phyloP scores from a whole-genome alignment of 2,329 filamentous ascomycete species.

The Dothistroma pini region DNA sequence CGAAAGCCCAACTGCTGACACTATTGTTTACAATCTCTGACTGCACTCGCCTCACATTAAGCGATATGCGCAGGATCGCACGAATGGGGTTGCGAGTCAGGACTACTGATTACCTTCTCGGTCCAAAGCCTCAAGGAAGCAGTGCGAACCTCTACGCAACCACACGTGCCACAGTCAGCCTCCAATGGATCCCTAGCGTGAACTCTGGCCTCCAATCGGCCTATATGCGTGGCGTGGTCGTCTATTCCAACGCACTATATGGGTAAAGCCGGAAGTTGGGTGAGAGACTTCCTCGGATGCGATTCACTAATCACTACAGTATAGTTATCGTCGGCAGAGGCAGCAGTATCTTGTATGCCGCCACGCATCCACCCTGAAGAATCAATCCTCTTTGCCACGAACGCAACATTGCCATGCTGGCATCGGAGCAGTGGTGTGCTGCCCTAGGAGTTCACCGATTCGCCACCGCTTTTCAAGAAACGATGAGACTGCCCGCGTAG shows the following conservation, averaged over 20 bases:
- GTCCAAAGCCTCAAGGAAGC: background rate
- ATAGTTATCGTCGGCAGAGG: background rate
- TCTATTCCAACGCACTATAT: too few relatives aligned
- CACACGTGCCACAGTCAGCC: background rate
- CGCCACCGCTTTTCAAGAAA: background rate
- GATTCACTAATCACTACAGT: background rate
- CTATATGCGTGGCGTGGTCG: conserved; percentile 10
- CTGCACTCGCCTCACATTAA: background rate
- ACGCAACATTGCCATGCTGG: background rate
- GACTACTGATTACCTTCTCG: background rate
- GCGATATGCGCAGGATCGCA: conserved; percentile 3
- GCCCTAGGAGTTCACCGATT: background rate
- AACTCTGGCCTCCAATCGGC: conserved; percentile 18
- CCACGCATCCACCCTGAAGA: background rate
- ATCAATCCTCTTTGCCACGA: background rate
- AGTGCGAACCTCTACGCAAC: background rate
- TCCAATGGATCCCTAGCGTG: conserved; percentile 12
- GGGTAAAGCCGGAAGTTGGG: background rate
- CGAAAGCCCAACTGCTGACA: background rate
- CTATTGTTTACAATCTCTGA: background rate
- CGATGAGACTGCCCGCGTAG: too few relatives aligned
- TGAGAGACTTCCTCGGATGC: background rate
- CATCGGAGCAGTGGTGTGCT: background rate
- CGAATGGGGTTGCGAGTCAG: background rate
- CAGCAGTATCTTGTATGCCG: background rate